phyloP scores from a whole-genome alignment of 805 yeast genomes.

The Danielia oregonensis region DNA sequence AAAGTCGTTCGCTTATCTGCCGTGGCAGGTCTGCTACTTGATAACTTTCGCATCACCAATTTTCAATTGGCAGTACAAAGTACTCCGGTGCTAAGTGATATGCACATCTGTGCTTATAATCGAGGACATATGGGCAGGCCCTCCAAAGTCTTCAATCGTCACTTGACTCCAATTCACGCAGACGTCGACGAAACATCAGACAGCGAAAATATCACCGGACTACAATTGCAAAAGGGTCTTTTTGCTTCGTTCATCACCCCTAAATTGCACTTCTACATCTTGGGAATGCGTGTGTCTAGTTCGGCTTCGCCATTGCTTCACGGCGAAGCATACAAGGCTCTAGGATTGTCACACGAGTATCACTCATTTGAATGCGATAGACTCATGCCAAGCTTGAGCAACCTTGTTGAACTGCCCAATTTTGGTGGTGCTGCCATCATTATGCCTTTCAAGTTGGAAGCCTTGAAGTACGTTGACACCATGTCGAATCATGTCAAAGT shows the following conservation, averaged over 20 bases:
- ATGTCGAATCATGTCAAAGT: conserved; percentile 12
- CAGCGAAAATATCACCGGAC: background rate
- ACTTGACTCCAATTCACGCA: conserved; percentile 10
- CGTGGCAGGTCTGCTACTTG: conserved; percentile 5
- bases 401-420: conserved; percentile 7
- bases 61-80: conserved; percentile 2
- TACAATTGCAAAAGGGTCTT: conserved; percentile 7
- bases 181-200: background rate
- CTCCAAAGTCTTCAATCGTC: conserved; percentile 10
- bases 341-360: conserved; percentile 14
- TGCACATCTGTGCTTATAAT: conserved; percentile 10
- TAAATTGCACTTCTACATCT: conserved; percentile 9
- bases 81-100: conserved; percentile 2
- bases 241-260: conserved; percentile 10
- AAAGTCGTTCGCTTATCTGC: conserved; percentile 5
- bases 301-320: conserved; percentile 13
- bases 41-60: conserved; percentile 8
- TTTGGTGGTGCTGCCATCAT: conserved; percentile 16
- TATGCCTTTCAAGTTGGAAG: conserved; percentile 14
- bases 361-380: conserved; percentile 8
- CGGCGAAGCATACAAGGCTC: conserved; percentile 7
- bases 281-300: conserved; percentile 10
- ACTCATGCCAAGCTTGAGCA: conserved; percentile 4
- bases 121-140: conserved; percentile 9
- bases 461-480: conserved; percentile 9